Evolutionary conservation across 164 flowering plant species (phyloP), one percentile per base, ranked within the genome.

Genomic region (Dillenia turbinata): DNA sequence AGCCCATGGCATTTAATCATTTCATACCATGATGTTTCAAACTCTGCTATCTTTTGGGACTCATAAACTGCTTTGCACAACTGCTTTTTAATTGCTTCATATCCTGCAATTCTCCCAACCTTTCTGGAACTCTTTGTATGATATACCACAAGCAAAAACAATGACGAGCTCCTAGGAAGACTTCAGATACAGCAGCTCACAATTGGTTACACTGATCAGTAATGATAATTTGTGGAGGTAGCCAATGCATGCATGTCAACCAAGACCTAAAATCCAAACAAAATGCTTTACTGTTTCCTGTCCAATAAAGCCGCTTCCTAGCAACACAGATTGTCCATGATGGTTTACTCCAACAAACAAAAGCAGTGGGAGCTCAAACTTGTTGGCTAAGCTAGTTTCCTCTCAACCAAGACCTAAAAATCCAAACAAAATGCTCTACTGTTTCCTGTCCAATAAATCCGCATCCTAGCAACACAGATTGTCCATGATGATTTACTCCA

Each of bases 401-500:
- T n/a, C n/a, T n/a, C n/a, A n/a, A n/a, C n/a, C 79, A 77, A 19
- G 83, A 64, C 62, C 64, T 72, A 49, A 80, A 66, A 44, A 80
- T 66, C 83, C 83, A 80, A 47, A 68, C 59, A 56, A 72, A 77
- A 54, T 63, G 57, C 55, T 77, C 80, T 8, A 56, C 69, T 26
- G 75, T 69, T 49, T 77, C 79, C 44, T 67, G 66, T 43, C 75
- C 78, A 60, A 79, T 45, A 19, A 79, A 70, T 57, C 77, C 80
- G 71, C 83, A 79, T 2, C 83, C 80, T 52, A 79, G 54, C 72
- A 80, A 58, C 10, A 77, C 63, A n/a, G 75, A 69, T 54, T 75
- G 70, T 50, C 81, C 81, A 52, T 80, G 84, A 64, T 80, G 77
- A 52, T 80, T 80, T 49, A 75, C 67, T 17, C 84, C 81, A 51